phyloP scores from a whole-genome alignment of 2,329 filamentous ascomycete genomes.

The Calonectria pauciramosa region DNA sequence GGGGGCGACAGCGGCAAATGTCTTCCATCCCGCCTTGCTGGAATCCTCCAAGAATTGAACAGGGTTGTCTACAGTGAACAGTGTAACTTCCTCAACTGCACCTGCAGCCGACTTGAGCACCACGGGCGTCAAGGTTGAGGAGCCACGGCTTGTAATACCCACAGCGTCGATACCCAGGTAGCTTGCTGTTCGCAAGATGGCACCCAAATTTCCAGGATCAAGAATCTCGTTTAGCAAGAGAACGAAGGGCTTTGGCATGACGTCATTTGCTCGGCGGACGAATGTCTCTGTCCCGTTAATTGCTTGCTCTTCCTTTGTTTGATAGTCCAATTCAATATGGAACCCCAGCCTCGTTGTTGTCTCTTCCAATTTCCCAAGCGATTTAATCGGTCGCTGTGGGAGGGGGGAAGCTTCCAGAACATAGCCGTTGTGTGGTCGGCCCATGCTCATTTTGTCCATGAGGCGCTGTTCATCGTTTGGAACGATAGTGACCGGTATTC shows the following conservation, averaged over 20 bases:
- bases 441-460: slow-evolving; percentile 86
- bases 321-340: slow-evolving; percentile 71
- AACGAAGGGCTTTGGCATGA: slow-evolving; percentile 74
- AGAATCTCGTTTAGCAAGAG: slow-evolving; percentile 82
- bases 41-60: slow-evolving; percentile 78
- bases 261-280: slow-evolving; percentile 46
- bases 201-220: slow-evolving; percentile 92
- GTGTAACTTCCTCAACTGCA: slow-evolving; percentile 82
- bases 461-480: slow-evolving; percentile 72
- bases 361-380: slow-evolving; percentile 65
- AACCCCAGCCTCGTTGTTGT: slow-evolving; percentile 65
- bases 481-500: slow-evolving; percentile 71
- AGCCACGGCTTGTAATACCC: slow-evolving; percentile 79
- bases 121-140: slow-evolving; percentile 80
- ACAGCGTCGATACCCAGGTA: slow-evolving; percentile 93
- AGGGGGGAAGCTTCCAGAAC: slow-evolving; percentile 89
- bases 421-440: slow-evolving; percentile 90
- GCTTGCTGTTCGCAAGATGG: slow-evolving; percentile 87
- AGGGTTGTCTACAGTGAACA: slow-evolving; percentile 79
- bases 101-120: slow-evolving; percentile 91
- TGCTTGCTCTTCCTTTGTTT: slow-evolving; percentile 79
- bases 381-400: slow-evolving; percentile 76
- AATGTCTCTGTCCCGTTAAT: slow-evolving; percentile 79
- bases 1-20: slow-evolving; percentile 80
- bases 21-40: slow-evolving; percentile 80